Percentiles rank a stretch among this genome's conserved stretches.
phyloP scores from a whole-genome alignment of 2,329 filamentous ascomycete species.

The Thielaviopsis punctulata region DNA sequence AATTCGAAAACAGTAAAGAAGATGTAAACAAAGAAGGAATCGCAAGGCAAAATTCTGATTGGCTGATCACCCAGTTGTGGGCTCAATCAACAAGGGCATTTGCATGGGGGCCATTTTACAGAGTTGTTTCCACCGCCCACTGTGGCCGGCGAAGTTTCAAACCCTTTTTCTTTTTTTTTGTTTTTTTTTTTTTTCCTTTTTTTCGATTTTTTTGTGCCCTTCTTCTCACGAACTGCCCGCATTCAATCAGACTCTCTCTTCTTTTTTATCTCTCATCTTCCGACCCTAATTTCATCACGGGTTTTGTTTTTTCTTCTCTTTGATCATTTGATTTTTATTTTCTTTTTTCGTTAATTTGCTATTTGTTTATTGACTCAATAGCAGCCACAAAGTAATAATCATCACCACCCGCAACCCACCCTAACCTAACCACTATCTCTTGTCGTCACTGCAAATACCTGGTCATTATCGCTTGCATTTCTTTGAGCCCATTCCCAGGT shows the following conservation, averaged over 20 bases:
- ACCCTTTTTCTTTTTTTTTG: slow-evolving; percentile 8
- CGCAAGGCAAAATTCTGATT: slow-evolving; percentile 12
- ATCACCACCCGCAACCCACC: background rate
- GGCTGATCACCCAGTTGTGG: slow-evolving; percentile 5
- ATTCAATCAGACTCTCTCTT: background rate
- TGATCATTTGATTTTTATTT: background rate
- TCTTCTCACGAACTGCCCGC: background rate
- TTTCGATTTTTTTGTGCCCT: background rate
- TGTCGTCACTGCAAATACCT: background rate
- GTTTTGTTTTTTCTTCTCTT: background rate
- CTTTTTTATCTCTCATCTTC: background rate
- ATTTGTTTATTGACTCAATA: background rate
- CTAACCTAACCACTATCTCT: background rate
- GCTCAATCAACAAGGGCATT: background rate
- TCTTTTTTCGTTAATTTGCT: background rate
- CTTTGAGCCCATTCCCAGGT: background rate
- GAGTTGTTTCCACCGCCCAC: background rate
- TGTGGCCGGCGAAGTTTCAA: background rate
- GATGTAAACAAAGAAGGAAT: slow-evolving; percentile 7
- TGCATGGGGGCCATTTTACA: background rate
- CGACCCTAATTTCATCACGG: background rate
- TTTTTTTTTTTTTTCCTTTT: slow-evolving; percentile 1
- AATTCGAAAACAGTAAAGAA: background rate
- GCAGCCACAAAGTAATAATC: background rate
- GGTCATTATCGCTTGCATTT: background rate